Evolutionary conservation across 2,329 filamentous ascomycete genomes (phyloP), one percentile per base, ranked within the genome.

Genomic region (Polychaeton citri): DNA sequence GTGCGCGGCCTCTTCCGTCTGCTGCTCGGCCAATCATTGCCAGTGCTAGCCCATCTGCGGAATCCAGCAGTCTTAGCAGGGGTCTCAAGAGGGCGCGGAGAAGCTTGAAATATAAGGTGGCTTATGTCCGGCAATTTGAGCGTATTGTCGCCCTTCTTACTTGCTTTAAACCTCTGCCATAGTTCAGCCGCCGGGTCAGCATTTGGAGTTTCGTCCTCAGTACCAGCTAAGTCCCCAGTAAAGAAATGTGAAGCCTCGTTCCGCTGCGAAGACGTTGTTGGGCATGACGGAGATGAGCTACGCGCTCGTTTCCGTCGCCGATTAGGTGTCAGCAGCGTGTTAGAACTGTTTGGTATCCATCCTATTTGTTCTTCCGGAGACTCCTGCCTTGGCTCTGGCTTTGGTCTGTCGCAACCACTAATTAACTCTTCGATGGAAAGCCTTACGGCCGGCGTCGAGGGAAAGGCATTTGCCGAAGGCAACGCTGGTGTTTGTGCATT

Each of bases 351-450:
- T 9, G 59, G 54, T 40, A 73, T 67, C 74, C 74, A 79, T 33
- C 66, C 64, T 31, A 79, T 62, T 47, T 74, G 69, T 42, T 78
- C 74, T 43, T 75, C 69, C 1, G 74, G 74, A 1, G 73, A 75
- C 13, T 61, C 55, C 15, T 66, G 61, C 35, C 60, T 61, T 18
- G 61, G 58, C n/a, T 60, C 59, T 38, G 62, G 60, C 44, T 62
- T 66, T 24, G 65, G 61, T 7, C 63, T 63, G 51, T 77, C 73
- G 33, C 66, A 65, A 49, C 75, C 74, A 42, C 71, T 71, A 32
- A 78, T 72, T 20, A 78, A 58, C 42, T 77, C 73, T 20, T 71
- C 71, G 9, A 78, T 57, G 17, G 73, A 71, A 26, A 77, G 64
- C 37, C 71, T 61, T 30, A 72, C 69, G 17, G 66, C 68, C 2